A percentile compares a stretch with the other conserved stretches of the same genome.
phyloP scores from a whole-genome alignment of 1,284 basidiomycete genomes.

The Puccinia coronata region DNA sequence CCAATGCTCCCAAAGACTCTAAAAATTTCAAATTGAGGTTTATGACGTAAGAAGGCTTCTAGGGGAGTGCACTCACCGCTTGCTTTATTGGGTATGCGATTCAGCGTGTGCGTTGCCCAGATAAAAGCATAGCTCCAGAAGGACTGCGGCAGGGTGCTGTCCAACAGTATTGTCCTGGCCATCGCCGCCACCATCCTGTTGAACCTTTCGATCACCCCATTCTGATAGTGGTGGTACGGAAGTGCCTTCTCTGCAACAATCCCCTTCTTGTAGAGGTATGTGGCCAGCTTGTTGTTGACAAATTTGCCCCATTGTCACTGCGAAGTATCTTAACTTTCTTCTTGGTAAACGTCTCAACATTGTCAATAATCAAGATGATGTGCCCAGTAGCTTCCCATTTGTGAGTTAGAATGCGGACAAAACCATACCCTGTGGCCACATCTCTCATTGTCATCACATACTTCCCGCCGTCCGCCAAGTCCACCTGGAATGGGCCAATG shows the following conservation, averaged over 20 bases:
- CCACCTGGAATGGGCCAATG: slow-evolving; percentile 12
- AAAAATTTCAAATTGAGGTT: not conserved
- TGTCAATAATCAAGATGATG: not conserved
- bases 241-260: too few species aligned
- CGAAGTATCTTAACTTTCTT: not conserved
- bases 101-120: slow-evolving; percentile 4
- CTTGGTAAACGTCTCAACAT: too few species aligned
- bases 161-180: not conserved
- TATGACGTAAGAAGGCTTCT: not conserved
- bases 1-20: not conserved
- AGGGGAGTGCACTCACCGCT: not conserved
- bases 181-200: not conserved
- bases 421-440: not conserved
- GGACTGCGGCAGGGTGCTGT: not conserved
- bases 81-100: slow-evolving; percentile 14
- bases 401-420: not conserved
- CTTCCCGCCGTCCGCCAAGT: not conserved
- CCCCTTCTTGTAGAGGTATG: not conserved
- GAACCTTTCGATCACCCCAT: slow-evolving; percentile 1
- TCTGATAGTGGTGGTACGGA: slow-evolving; percentile 34
- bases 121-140: slow-evolving; percentile 15
- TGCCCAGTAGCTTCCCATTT: not conserved
- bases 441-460: too few species aligned
- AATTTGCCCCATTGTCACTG: slow-evolving; percentile 30
- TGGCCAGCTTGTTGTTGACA: too few species aligned